A percentile compares a stretch with the other conserved stretches of the same genome.
phyloP scores from a whole-genome alignment of 495 filamentous ascomycete species.

The Xylaria bambusicola region DNA sequence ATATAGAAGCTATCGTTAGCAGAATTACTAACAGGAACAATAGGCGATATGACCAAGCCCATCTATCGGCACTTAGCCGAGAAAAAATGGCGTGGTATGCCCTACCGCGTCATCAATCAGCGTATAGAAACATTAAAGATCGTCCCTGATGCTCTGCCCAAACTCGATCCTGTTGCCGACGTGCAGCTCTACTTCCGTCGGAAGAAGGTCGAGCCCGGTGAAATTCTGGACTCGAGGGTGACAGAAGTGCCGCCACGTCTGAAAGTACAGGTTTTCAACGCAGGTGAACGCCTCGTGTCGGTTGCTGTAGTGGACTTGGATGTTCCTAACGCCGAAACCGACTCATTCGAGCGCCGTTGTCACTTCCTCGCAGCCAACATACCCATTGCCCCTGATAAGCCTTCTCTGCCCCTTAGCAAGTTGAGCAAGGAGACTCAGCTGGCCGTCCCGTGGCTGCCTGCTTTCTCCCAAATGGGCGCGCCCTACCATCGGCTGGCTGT shows the following conservation, averaged over 20 bases:
- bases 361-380: constrained; percentile 80
- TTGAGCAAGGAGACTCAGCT: constrained; percentile 58
- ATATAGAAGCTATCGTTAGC: background rate
- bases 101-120: constrained; percentile 79
- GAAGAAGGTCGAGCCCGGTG: constrained; percentile 68
- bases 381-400: constrained; percentile 50
- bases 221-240: constrained; percentile 68
- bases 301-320: constrained; percentile 87
- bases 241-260: constrained; percentile 73
- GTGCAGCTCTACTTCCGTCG: constrained; percentile 77
- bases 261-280: constrained; percentile 80
- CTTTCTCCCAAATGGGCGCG: constrained; percentile 83
- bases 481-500: constrained; percentile 88
- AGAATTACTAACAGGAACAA: constrained; percentile 23
- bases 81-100: constrained; percentile 72
- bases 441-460: constrained; percentile 79
- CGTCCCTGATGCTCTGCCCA: constrained; percentile 88
- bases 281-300: constrained; percentile 76
- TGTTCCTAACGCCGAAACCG: constrained; percentile 76
- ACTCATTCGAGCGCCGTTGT: constrained; percentile 75
- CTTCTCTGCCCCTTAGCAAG: constrained; percentile 49
- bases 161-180: constrained; percentile 75
- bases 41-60: constrained; percentile 93
- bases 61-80: constrained; percentile 92
- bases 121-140: constrained; percentile 86